These are phyloP conservation scores for Amanita thiersii DNA, from an alignment of 768 basidiomycete genomes.

Conservation along the genomic window DNA sequence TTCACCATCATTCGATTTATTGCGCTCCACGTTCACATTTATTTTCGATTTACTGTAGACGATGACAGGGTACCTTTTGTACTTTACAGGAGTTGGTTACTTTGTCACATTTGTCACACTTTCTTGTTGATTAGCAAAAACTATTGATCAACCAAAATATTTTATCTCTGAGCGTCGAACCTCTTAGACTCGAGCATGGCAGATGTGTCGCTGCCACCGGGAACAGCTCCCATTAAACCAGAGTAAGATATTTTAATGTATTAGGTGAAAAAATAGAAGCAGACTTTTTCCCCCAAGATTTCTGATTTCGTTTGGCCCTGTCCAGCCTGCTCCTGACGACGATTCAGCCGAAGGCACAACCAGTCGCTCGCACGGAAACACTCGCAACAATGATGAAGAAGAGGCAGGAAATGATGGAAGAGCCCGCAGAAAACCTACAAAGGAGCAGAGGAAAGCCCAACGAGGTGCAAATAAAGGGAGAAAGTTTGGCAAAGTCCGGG, in stretches of 20 bases:
- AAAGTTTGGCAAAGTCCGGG: slow-evolving; percentile 67
- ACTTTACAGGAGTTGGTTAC: too few species aligned
- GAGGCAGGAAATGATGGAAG: slow-evolving; percentile 16
- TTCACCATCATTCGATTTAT: too few species aligned
- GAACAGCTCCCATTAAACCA: slow-evolving; percentile 30
- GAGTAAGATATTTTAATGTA: slow-evolving; percentile 22
- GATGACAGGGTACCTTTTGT: too few species aligned
- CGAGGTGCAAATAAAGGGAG: slow-evolving; percentile 81
- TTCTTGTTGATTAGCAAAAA: too few species aligned
- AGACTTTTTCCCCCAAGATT: slow-evolving; percentile 18
- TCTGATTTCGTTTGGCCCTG: slow-evolving; percentile 19
- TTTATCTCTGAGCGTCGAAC: too few species aligned
- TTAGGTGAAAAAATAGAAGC: not conserved
- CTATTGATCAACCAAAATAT: too few species aligned
- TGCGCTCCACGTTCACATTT: too few species aligned
- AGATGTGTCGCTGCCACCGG: slow-evolving; percentile 14
- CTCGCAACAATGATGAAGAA: slow-evolving; percentile 15
- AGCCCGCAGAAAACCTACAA: slow-evolving; percentile 31
- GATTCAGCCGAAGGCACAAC: slow-evolving; percentile 56
- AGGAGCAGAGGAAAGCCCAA: slow-evolving; percentile 65
- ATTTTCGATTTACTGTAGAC: too few species aligned
- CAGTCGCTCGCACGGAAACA: slow-evolving; percentile 21
- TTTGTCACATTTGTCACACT: too few species aligned
- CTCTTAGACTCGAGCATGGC: too few species aligned
- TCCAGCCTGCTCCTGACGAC: slow-evolving; percentile 24